A percentile compares a stretch with the other conserved stretches of the same genome.
These are phyloP conservation scores for Aureobasidium lini DNA, from an alignment of 2,329 filamentous ascomycete genomes.

Conservation along the genomic window DNA sequence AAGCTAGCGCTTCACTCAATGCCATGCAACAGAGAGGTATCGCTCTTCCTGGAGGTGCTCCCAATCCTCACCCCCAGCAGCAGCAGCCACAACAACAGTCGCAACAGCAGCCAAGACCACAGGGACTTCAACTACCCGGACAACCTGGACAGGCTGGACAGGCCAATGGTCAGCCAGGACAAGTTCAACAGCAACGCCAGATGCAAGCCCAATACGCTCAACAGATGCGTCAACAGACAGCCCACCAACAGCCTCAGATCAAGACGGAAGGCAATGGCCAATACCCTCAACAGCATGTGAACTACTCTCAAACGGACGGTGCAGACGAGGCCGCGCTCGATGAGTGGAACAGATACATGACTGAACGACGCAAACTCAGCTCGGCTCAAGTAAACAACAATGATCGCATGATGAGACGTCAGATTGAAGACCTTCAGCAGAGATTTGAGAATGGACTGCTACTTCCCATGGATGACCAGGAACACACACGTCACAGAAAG, in stretches of 20 bases:
- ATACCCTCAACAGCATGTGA: constrained; percentile 31
- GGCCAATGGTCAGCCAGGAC: neutral
- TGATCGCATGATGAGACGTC: constrained; percentile 61
- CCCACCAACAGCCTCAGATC: constrained; percentile 30
- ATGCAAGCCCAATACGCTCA: constrained; percentile 29
- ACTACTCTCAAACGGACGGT: constrained; percentile 67
- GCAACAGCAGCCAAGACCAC: constrained; percentile 24
- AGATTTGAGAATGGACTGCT: constrained; percentile 70
- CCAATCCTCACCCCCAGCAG: constrained; percentile 1
- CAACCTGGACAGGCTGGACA: constrained; percentile 18
- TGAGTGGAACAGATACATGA: constrained; percentile 51
- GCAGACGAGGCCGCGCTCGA: constrained; percentile 53
- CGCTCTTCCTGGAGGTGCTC: constrained; percentile 14
- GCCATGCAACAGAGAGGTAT: constrained; percentile 42
- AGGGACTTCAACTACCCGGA: constrained; percentile 30
- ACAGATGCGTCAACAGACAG: constrained; percentile 27
- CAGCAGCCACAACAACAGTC: constrained; percentile 11
- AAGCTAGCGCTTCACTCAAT: constrained; percentile 60
- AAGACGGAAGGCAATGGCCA: constrained; percentile 26
- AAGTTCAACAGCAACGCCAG: constrained; percentile 31
- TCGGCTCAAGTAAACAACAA: constrained; percentile 49
- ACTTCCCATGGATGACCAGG: constrained; percentile 56
- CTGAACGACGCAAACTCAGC: constrained; percentile 49
- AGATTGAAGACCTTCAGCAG: constrained; percentile 58
- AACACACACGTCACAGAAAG: constrained; percentile 27